Conservation (phyloP, 2,329 filamentous ascomycete genomes). For the Apiospora koreana region DNA sequence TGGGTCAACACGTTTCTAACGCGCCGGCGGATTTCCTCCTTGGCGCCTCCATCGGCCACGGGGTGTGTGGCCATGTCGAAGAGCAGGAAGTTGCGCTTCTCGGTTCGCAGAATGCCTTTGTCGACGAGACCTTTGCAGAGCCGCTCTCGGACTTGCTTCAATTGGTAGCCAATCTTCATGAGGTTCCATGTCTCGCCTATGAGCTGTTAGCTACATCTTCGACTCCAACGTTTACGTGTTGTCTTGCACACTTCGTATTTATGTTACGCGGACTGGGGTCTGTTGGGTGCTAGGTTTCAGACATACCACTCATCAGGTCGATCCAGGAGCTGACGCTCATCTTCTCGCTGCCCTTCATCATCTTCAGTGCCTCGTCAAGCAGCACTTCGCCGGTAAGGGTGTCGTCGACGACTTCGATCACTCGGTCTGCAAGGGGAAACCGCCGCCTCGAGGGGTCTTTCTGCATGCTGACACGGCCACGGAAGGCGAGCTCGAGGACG, state of each 20-base stretch:
- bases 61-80: slow-evolving; percentile 99
- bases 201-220: slow-evolving; percentile 2
- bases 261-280: slow-evolving; percentile 13
- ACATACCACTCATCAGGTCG: slow-evolving; percentile 93
- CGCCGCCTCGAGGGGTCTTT: slow-evolving; percentile 90
- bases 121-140: slow-evolving; percentile 96
- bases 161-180: slow-evolving; percentile 99
- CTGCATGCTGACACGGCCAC: slow-evolving; percentile 97
- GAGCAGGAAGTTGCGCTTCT: slow-evolving; percentile 98
- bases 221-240: background rate
- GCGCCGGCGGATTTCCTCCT: slow-evolving; percentile 93
- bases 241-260: background rate
- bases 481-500: slow-evolving; percentile 94
- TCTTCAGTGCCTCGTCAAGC: slow-evolving; percentile 95
- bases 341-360: slow-evolving; percentile 99
- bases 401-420: slow-evolving; percentile 97
- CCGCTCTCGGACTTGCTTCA: slow-evolving; percentile 98
- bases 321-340: slow-evolving; percentile 99
- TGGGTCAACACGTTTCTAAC: slow-evolving; percentile 92
- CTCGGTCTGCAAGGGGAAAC: slow-evolving; percentile 87
- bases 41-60: slow-evolving; percentile 92
- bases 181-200: slow-evolving; percentile 98
- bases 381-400: slow-evolving; percentile 95
- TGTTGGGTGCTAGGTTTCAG: slow-evolving; percentile 9
- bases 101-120: slow-evolving; percentile 96